Base-by-base conservation (phyloP, 768 basidiomycete genomes). In the Omphalotus guepiniiformis region DNA sequence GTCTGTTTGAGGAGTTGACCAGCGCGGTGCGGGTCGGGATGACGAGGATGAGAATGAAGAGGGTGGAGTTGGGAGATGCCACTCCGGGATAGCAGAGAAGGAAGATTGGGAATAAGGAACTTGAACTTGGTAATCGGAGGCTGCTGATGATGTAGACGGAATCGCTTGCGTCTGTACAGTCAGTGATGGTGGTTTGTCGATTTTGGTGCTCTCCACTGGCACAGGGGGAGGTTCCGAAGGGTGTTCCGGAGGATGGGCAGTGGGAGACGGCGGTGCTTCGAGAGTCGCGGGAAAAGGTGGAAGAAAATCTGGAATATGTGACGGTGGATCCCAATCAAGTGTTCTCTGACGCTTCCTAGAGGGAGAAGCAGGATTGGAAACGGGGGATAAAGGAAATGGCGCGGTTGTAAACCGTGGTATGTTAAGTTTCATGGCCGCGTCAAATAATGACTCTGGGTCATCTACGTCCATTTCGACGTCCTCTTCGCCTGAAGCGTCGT, bases 21-120 rank as follows among this genome's bases (percentile, higher is more conserved):
- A 59, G 4, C 69, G 72, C 22, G 62, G 48, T 25, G 50, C 46
- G 15, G 55, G 60, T 22, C 43, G 45, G 6, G 44, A 21, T 13
- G 42, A 27, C 3, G 30, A 13, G 23, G 58, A 55, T 18, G 54
- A 48, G 2, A 57, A 51, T 0, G 58, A 47, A 6, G 72, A 61
- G 3, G 60, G 59, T 6, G 62, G 58, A 2, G 77, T 56, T 2
- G 83, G 86, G 0, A 90, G 69, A 59, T 89, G 87, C 80, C 85
- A 83, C 56, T 84, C 75, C 15, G 85, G 74, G 6, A 76, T 70
- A 6, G 72, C 67, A 3, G 85, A 75, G 19, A 91, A 77, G 3
- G 83, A 73, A 0, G 88, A 91, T 54, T 84, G 79, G 2, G 75
- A 75, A 57, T 91, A 91, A 3, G 88, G 85, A 1, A 89, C 76